Conservation (phyloP, 345 rosid genomes). For the Passiflora organensis region DNA sequence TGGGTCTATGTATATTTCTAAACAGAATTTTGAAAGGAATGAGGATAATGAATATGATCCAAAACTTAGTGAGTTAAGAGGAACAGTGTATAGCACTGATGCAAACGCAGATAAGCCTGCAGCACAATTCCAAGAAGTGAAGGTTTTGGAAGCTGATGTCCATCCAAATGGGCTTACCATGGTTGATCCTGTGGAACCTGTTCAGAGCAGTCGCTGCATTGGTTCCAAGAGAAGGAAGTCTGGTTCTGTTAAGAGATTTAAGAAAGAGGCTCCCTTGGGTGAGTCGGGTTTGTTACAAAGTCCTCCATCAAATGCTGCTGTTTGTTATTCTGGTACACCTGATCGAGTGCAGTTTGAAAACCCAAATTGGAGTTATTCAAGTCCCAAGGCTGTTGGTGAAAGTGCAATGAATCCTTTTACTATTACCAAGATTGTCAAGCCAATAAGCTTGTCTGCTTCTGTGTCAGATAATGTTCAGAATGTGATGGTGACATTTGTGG, state of each 20-base stretch:
- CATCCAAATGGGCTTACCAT: slow-evolving; percentile 44
- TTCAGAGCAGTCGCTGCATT: slow-evolving; percentile 46
- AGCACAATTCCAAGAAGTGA: slow-evolving; percentile 41
- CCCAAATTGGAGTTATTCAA: slow-evolving; percentile 31
- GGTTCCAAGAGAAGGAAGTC: slow-evolving; percentile 93
- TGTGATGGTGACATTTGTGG: slow-evolving; percentile 67
- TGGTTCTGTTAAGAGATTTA: slow-evolving; percentile 91
- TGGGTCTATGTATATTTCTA: slow-evolving; percentile 34
- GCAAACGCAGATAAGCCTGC: slow-evolving; percentile 37
- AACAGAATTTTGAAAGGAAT: slow-evolving; percentile 26
- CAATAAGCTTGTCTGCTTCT: slow-evolving; percentile 64
- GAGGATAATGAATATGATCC: slow-evolving; percentile 78
- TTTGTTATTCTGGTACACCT: slow-evolving; percentile 37
- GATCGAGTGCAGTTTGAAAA: slow-evolving; percentile 40
- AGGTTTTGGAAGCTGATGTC: slow-evolving; percentile 39
- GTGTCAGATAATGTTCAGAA: slow-evolving; percentile 53
- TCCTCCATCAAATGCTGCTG: slow-evolving; percentile 32
- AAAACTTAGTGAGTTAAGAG: slow-evolving; percentile 76
- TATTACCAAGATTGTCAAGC: slow-evolving; percentile 65
- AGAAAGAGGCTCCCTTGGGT: slow-evolving; percentile 46
- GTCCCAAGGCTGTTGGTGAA: slow-evolving; percentile 34
- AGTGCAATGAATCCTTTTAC: slow-evolving; percentile 34
- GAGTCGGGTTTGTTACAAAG: slow-evolving; percentile 29
- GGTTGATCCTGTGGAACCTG: slow-evolving; percentile 39
- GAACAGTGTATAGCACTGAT: slow-evolving; percentile 41